phyloP scores from a whole-genome alignment of 208 protist genomes.

The Entamoeba moshkovskii region DNA sequence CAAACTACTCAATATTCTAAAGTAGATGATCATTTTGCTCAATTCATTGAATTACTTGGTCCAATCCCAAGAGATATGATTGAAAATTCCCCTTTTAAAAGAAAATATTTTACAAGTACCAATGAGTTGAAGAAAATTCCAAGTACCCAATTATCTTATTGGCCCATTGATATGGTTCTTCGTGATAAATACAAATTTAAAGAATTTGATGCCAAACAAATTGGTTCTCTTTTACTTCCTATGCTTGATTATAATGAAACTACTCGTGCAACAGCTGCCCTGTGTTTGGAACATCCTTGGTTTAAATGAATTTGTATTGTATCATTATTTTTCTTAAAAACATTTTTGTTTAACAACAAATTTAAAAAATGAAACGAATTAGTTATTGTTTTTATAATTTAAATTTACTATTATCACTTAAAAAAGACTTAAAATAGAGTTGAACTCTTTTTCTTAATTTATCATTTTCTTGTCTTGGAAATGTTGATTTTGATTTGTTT shows the following conservation, averaged over 20 bases:
- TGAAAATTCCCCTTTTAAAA: background rate
- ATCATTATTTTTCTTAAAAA: too few species aligned
- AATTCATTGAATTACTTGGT: background rate
- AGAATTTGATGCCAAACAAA: background rate
- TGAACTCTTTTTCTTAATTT: too few species aligned
- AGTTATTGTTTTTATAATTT: too few species aligned
- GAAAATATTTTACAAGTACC: background rate
- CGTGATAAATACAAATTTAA: background rate
- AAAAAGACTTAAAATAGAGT: too few species aligned
- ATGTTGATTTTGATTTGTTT: too few species aligned
- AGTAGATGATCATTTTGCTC: conserved; percentile 10
- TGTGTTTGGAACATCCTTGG: conserved; percentile 1
- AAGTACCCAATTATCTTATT: background rate
- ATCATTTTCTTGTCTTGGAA: too few species aligned
- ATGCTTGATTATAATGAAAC: conserved; percentile 17
- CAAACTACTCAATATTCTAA: background rate
- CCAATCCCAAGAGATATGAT: background rate
- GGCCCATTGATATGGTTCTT: background rate
- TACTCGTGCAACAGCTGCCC: background rate
- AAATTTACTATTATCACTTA: too few species aligned
- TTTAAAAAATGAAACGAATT: too few species aligned
- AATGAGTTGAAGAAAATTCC: background rate
- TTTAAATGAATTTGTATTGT: background rate
- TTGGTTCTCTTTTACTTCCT: conserved; percentile 6
- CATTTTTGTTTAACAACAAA: too few species aligned